Evolutionary conservation across 139 green algal genomes (phyloP).

Genomic region (Picochlorum sp.): DNA sequence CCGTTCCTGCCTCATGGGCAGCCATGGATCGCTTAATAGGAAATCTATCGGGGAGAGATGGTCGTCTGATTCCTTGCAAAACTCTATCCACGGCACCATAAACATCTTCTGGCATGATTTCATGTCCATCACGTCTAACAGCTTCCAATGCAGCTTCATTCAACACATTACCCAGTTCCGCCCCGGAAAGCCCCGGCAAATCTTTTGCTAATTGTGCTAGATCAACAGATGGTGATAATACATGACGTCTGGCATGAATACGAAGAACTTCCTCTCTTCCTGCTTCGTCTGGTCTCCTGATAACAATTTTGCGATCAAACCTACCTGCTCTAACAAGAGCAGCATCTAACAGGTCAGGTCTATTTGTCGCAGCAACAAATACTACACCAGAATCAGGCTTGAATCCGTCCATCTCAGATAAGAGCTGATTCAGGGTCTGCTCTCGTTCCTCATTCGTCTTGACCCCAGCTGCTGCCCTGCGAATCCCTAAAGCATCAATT

Average conservation of each 20-base stretch:
- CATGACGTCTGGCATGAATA: conserved; percentile 44
- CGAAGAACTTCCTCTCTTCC: conserved; percentile 64
- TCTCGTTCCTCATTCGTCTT: conserved; percentile 57
- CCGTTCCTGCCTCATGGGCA: conserved; percentile 42
- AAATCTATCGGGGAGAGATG: conserved; percentile 34
- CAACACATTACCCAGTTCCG: conserved; percentile 90
- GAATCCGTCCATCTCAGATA: conserved; percentile 98
- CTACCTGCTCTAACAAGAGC: conserved; percentile 77
- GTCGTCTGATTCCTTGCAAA: conserved; percentile 58
- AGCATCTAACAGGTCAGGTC: conserved; percentile 64
- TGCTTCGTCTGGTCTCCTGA: conserved; percentile 60
- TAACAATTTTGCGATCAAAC: conserved; percentile 87
- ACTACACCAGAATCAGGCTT: conserved; percentile 84
- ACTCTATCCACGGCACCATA: conserved; percentile 74
- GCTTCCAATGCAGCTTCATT: conserved; percentile 84
- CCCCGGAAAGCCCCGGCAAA: conserved; percentile 75
- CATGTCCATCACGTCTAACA: conserved; percentile 31
- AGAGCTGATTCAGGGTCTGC: conserved; percentile 96
- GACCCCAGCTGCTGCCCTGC: conserved; percentile 53
- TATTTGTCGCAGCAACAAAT: conserved; percentile 92
- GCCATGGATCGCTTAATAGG: conserved; percentile 20
- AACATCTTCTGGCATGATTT: conserved; percentile 53
- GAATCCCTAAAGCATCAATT: conserved; percentile 88
- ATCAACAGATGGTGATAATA: conserved; percentile 64
- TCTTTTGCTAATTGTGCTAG: conserved; percentile 81